A percentile compares a stretch with the other conserved stretches of the same genome.
These are phyloP conservation scores for Cordyceps cateniannulata DNA, from an alignment of 2,329 filamentous ascomycete genomes.

Conservation along the genomic window DNA sequence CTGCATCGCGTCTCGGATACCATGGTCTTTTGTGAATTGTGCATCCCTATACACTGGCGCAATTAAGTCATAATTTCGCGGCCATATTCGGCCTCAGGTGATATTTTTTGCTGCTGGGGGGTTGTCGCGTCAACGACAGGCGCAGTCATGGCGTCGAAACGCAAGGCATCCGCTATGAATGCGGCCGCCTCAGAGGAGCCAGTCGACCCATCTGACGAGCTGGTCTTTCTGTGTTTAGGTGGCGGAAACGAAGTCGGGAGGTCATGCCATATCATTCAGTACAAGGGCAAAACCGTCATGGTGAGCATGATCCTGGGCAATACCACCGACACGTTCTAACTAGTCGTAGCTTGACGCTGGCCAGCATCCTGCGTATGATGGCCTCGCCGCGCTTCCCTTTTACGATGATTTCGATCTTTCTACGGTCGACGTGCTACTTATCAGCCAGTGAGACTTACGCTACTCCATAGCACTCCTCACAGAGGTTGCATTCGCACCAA, in stretches of 20 bases:
- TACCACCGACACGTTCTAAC: neutral
- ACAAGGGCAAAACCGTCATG: slow-evolving; percentile 99
- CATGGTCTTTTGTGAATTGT: neutral
- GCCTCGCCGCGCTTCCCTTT: slow-evolving; percentile 86
- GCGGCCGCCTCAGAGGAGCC: slow-evolving; percentile 67
- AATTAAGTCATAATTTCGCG: neutral
- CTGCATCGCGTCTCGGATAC: slow-evolving; percentile 13
- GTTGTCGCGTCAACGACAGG: neutral
- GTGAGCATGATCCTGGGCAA: slow-evolving; percentile 38
- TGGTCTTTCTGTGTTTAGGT: slow-evolving; percentile 88
- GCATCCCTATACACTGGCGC: neutral
- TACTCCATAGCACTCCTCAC: neutral
- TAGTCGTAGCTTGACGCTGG: slow-evolving; percentile 77
- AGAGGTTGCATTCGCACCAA: neutral
- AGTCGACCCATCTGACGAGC: slow-evolving; percentile 86
- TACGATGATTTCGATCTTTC: slow-evolving; percentile 98
- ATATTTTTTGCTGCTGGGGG: neutral
- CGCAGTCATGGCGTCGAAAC: slow-evolving; percentile 77
- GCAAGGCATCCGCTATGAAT: slow-evolving; percentile 75
- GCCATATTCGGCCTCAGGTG: neutral
- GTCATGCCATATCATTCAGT: slow-evolving; percentile 96
- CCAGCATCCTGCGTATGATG: slow-evolving; percentile 94
- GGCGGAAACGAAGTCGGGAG: slow-evolving; percentile 96
- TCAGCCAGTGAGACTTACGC: slow-evolving; percentile 83
- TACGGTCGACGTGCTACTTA: slow-evolving; percentile 91